phyloP scores from a whole-genome alignment of 2,329 filamentous ascomycete genomes.

The Diaporthe helianthi region DNA sequence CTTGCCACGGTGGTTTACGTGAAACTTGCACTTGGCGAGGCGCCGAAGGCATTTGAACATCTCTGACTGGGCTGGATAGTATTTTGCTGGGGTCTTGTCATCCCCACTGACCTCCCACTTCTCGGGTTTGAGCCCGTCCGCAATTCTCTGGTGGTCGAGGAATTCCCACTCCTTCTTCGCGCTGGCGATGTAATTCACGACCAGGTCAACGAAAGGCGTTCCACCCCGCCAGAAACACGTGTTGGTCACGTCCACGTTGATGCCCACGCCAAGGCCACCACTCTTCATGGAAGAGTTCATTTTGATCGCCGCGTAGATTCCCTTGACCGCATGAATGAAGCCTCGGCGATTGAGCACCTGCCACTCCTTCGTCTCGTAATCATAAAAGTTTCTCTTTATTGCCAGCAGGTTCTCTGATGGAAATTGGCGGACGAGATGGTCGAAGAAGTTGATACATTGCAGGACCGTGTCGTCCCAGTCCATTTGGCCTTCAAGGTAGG shows the following conservation, averaged over 20 bases:
- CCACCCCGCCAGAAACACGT: conserved; percentile 78
- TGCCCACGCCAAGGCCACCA: conserved; percentile 67
- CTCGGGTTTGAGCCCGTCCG: conserved; percentile 28
- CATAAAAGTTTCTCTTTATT: conserved; percentile 87
- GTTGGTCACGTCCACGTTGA: conserved; percentile 93
- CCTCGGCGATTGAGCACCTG: conserved; percentile 59
- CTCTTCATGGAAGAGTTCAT: conserved; percentile 61
- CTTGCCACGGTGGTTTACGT: conserved; percentile 60
- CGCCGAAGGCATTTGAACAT: conserved; percentile 62
- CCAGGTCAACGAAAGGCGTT: conserved; percentile 49
- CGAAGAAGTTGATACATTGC: conserved; percentile 85
- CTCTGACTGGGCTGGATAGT: conserved; percentile 49
- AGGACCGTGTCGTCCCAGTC: conserved; percentile 72
- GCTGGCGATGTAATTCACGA: conserved; percentile 39
- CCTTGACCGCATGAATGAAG: conserved; percentile 78
- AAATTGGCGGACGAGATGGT: conserved; percentile 85
- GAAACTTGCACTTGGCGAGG: conserved; percentile 63
- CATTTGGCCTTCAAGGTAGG: conserved; percentile 68
- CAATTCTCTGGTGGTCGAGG: not conserved
- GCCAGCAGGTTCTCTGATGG: conserved; percentile 71
- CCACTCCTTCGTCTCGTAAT: conserved; percentile 51
- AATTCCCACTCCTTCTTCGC: conserved; percentile 39
- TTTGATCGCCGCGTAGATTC: conserved; percentile 85
- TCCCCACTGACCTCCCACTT: not conserved
- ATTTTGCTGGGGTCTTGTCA: not conserved